Conservation (phyloP, 2,329 filamentous ascomycete species). For the Cytospora paraplurivora region DNA sequence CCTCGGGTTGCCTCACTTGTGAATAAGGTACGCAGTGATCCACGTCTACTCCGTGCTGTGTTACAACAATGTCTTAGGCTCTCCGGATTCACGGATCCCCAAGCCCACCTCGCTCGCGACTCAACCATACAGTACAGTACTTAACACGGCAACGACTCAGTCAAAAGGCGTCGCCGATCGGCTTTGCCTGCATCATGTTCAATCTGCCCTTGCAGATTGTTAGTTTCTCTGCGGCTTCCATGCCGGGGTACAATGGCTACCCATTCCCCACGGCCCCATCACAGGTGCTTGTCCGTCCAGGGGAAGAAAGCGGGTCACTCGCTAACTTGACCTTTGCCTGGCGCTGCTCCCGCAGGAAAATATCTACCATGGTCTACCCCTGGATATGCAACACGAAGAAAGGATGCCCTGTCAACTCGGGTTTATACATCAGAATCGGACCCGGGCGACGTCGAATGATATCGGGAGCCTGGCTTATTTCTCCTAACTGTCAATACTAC, state of each 20-base stretch:
- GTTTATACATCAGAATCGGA: not conserved
- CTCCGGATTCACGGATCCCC: not conserved
- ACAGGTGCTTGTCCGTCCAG: not conserved
- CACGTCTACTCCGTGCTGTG: not conserved
- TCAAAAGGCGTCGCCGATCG: constrained; percentile 16
- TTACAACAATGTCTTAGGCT: not conserved
- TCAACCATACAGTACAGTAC: not conserved
- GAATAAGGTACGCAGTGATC: not conserved
- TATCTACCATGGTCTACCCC: not conserved
- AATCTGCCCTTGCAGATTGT: constrained; percentile 25
- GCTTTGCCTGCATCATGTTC: constrained; percentile 20
- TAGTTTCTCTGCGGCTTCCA: constrained; percentile 20
- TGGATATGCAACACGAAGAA: constrained; percentile 17
- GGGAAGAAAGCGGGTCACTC: constrained; percentile 13
- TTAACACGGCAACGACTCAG: not conserved
- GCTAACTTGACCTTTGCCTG: constrained; percentile 15
- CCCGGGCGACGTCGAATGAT: not conserved
- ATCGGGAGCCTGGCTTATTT: not conserved
- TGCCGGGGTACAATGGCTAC: constrained; percentile 19
- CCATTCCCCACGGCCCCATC: constrained; percentile 18
- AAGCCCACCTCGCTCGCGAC: not conserved
- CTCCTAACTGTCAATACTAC: not conserved
- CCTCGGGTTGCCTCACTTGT: not conserved
- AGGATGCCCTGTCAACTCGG: not conserved
- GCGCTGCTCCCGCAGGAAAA: constrained; percentile 22